Evolutionary conservation across 2,329 filamentous ascomycete species (phyloP), one percentile per base, ranked within the genome.

Genomic region (Alternaria arborescens): DNA sequence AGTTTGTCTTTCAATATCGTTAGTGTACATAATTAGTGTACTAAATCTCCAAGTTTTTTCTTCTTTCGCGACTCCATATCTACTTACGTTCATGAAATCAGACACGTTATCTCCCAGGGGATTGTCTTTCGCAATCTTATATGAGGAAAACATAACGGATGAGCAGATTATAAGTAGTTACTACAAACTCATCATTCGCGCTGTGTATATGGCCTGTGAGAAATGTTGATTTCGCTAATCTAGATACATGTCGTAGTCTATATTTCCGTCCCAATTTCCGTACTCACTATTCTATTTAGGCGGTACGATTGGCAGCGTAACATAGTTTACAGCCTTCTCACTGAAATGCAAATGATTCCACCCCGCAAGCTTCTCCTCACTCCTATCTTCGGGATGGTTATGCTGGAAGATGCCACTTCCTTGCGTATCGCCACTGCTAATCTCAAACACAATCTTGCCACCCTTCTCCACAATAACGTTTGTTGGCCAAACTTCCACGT

Each of bases 401-500:
- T 89, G 87, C 63, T 78, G 74, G 71, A 88, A 88, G 24, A 87
- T 81, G 0, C 86, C 87, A 34, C 80, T 82, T 0, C 87, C 87
- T 62, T 88, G 86, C 0, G 87, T 89, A 73, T 89, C 87, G 1
- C 75, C 76, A 56, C 72, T 73, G 46, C 81, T 74, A 3, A 89
- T 78, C 72, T 89, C 86, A 42, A 89, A 82, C 3, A 88, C 80
- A 16, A 89, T 66, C 67, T 78, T 82, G 0, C 81, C 84, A 0
- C 86, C 86, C 61, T 81, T 80, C 62, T 82, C 82, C 1, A 83
- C 77, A 0, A 88, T 77, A 0, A 89, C 86, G 61, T 87, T 88
- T 0, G 87, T 89, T 0, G 88, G 87, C 88, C 87, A 90, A 0
- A 90, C 72, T 71, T 90, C 88, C 0, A 90, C 79, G 62, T 90